Evolutionary conservation across 2,329 filamentous ascomycete species (phyloP).

Genomic region (Colletotrichum gloeosporioides): DNA sequence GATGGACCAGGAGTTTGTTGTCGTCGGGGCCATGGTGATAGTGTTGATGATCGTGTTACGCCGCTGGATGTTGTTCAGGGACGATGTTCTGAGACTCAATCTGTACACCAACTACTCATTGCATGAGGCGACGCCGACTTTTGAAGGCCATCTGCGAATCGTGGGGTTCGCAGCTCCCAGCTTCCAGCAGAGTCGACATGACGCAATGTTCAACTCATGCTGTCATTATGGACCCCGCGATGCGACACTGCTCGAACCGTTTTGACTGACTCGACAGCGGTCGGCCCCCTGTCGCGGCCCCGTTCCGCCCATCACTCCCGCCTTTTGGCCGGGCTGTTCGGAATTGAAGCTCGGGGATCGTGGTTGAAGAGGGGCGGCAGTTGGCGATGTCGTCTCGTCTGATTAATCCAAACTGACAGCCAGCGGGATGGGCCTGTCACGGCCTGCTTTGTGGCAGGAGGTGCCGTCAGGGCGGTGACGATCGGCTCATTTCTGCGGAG

Average conservation of each 20-base stretch:
- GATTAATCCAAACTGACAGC: background rate
- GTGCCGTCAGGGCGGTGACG: background rate
- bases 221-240: conserved; percentile 1
- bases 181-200: background rate
- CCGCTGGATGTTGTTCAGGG: background rate
- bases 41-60: background rate
- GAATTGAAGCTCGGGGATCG: background rate
- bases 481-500: background rate
- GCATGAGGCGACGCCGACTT: background rate
- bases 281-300: background rate
- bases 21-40: conserved; percentile 29
- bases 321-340: background rate
- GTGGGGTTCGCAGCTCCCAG: background rate
- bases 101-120: rapidly evolving
- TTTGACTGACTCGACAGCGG: background rate
- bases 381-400: background rate
- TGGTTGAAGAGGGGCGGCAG: background rate
- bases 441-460: background rate
- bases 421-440: background rate
- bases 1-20: conserved; percentile 63
- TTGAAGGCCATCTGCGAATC: background rate
- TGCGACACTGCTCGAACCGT: background rate
- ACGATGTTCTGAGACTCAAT: background rate
- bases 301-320: background rate
- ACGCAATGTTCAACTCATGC: conserved; percentile 9